Base-by-base conservation (phyloP, 371 early-diverging fungal genomes). In the Apophysomyces variabilis region DNA sequence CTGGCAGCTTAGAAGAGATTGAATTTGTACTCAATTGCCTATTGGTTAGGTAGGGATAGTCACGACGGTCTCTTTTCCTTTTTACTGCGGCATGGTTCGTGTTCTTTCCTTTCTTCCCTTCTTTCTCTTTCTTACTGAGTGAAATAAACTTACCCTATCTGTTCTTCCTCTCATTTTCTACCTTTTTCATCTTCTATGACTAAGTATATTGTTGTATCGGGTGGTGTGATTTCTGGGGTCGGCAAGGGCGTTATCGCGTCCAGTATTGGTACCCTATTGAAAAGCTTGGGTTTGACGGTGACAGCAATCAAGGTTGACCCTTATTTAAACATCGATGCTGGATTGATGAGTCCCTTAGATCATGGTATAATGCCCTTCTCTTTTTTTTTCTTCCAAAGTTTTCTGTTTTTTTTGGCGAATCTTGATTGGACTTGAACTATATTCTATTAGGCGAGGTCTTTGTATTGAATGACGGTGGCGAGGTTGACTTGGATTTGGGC, bases 301-400 rank as follows among this genome's bases (percentile, higher is more conserved):
- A 98, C 99, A 56, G 93, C 97, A 66, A 96, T 99, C 87, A 99
- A 99, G 85, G 99, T 99, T 70, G 99, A 99, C 79, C 99, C 99
- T n/a, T 99, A 99, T 82, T 85, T 99, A 63, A 99, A 99, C 88
- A 97, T 96, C 74, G 99, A 99, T 79, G 99, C 99, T 60, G 99
- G 99, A 73, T 93, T 97, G 26, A 85, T 99, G 84, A 92, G 90
- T 63, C 99, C 99, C 65, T 83, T 96, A 58, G 99, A 99, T 80
- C 99, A 99, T 83, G 99, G 98, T 90, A 81, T 39, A 50, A 16
- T 21, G 21, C 16, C 16, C 8, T 13, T 8, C 4, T 41, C 13
- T 26, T 26, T 26, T 26, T 26, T 26, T 26, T 26, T 3, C 3
- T 26, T 3, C 3, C 32, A 16, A 45, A 7, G 36, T 38, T 64